These are phyloP conservation scores for Trichothecium sympodiale DNA, from an alignment of 2,329 filamentous ascomycete species.

Conservation along the genomic window DNA sequence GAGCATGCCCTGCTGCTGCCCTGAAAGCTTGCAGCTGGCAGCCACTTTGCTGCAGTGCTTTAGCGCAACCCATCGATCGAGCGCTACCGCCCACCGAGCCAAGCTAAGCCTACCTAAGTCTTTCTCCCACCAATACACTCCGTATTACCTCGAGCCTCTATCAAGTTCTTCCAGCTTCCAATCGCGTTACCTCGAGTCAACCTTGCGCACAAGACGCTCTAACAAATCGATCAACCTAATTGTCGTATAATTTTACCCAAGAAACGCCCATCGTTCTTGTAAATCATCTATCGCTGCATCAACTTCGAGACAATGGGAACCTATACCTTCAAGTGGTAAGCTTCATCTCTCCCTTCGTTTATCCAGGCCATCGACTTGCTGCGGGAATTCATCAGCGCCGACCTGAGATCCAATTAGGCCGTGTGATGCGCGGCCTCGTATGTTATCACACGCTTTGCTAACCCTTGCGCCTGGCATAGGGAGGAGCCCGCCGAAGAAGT, in stretches of 20 bases:
- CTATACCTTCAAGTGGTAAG: slow-evolving; percentile 63
- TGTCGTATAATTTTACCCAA: too few species aligned
- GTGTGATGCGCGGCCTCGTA: background rate
- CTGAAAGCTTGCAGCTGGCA: too few species aligned
- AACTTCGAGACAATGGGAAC: slow-evolving; percentile 43
- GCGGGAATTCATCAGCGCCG: background rate
- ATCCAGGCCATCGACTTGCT: too few species aligned
- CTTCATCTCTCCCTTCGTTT: slow-evolving; percentile 10
- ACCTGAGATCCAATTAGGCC: background rate
- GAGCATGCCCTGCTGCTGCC: too few species aligned
- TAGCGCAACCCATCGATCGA: too few species aligned
- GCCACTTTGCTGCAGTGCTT: too few species aligned
- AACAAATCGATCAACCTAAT: background rate
- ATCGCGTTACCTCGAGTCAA: slow-evolving; percentile 1
- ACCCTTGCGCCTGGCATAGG: slow-evolving; percentile 39
- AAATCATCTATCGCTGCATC: slow-evolving; percentile 8
- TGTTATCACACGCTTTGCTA: background rate
- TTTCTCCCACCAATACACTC: too few species aligned
- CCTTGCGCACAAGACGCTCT: background rate
- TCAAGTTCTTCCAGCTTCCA: slow-evolving; percentile 3
- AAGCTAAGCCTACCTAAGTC: too few species aligned
- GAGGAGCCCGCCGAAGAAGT: slow-evolving; percentile 74
- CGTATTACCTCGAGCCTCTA: background rate
- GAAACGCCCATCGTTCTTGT: too few species aligned
- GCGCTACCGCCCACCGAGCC: too few species aligned